Evolutionary conservation across 169 alveolate genomes (phyloP), one percentile per base, ranked within the genome.

Genomic region (Gregarina niphandrodes): DNA sequence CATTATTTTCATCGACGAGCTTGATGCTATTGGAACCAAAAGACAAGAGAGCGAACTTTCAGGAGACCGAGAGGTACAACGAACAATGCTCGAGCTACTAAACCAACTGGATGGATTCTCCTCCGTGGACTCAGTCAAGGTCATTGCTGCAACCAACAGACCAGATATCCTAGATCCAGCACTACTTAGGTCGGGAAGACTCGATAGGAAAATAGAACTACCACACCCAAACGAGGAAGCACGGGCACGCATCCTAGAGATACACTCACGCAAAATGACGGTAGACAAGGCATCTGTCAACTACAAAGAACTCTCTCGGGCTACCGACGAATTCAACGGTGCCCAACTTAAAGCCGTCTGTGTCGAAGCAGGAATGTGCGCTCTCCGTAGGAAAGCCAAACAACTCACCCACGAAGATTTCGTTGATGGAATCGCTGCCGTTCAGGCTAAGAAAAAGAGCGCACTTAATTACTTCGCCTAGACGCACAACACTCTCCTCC

Each of bases 161-260:
- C 96, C 97, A 5, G 97, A 87, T 53, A 82, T 88, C 15, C 73
- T 92, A 20, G 98, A 92, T 60, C 97, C 96, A 5, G 99, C 99
- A 5, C 70, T 88, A 7, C 70, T 88, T 37, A 73, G 98, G 37
- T 81, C 96, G 0, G 98, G 98, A n/a, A 72, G 98, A 46, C 75
- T 92, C 9, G 98, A 92, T 52, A 71, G 98, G 49, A 92, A 92
- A 63, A 88, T 92, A 19, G 98, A 92, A 58, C 73, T 90, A 58
- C 97, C 99, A 42, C 91, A 82, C 39, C 99, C 98, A n/a, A 90
- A 86, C 63, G 96, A 88, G 68, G 86, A 73, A 36, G 77, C 88
- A n/a, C 35, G 90, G 32, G 91, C 84, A 9, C 73, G 93, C 43
- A 90, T 93, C 49, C 43, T 90, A 62, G 86, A 88, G 58, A 93